Base-by-base conservation (phyloP, 768 basidiomycete species). In the Infundibulicybe gibba region DNA sequence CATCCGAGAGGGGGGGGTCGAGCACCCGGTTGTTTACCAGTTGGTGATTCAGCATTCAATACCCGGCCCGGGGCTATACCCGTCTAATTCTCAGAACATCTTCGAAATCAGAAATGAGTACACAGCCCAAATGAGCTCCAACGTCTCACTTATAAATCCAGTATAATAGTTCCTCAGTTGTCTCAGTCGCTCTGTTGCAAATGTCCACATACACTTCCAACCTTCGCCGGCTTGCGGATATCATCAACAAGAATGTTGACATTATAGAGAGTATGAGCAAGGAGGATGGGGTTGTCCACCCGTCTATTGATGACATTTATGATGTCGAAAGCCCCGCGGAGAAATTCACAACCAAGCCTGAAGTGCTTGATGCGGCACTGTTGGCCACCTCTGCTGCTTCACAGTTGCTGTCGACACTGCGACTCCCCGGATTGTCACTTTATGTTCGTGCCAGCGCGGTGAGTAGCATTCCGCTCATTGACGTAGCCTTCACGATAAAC, bases 321-420 rank as follows among this genome's bases (percentile, higher is more conserved):
- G 42, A 56, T 16, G 32, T 31, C 13, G 6, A 42, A 10, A 42
- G 44, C 30, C 35, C 32, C 5, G 38, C 48, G 6, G 54, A 53
- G 32, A 16, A 32, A 12, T 48, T 56, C 25, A 41, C 40, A 8
- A 15, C 40, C 9, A 31, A 53, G 5, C 19, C 43, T 4, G 44
- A 50, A 32, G 54, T 55, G 3, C 19, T 44, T 15, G 32, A 17
- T n/a, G 53, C 53, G 6, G 37, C 41, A 9, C 44, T 49, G 15
- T 47, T 54, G 15, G 34, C 53, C 10, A 43, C 45, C 10, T 54
- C 53, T 6, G 55, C 55, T 12, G 52, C 53, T 16, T 49, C 55
- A 14, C 55, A 57, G 40, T 48, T 56, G 3, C 25, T 43, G 1
- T 53, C 55, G 6, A 50, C 48, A 6, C 42, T 54, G 10, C 33